phyloP scores from a whole-genome alignment of 2,329 filamentous ascomycete species.

The Ophiobolus disseminans region DNA sequence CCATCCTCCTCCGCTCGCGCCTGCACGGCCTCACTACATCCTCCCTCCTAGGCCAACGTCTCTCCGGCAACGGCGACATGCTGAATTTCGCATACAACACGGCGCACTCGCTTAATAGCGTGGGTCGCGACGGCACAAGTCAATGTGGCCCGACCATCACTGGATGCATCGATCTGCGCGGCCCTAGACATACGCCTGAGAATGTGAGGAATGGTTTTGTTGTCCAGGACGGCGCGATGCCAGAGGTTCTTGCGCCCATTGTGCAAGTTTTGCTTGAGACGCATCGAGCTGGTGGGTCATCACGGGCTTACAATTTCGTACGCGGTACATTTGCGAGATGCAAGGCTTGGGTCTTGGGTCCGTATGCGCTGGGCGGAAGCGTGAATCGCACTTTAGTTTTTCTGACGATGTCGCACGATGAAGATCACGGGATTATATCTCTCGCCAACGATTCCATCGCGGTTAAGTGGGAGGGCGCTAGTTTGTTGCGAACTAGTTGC shows the following conservation, averaged over 20 bases:
- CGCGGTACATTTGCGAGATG: conserved; percentile 58
- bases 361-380: conserved; percentile 63
- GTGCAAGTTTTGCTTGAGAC: conserved; percentile 65
- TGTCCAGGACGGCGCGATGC: conserved; percentile 69
- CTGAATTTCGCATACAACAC: conserved; percentile 71
- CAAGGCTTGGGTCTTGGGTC: conserved; percentile 65
- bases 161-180: conserved; percentile 66
- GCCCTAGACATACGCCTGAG: conserved; percentile 47
- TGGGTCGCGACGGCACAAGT: conserved; percentile 60
- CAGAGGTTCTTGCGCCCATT: conserved; percentile 62
- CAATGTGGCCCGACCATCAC: conserved; percentile 69
- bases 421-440: conserved; percentile 65
- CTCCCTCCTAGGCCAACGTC: conserved; percentile 51
- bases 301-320: conserved; percentile 50
- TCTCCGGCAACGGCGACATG: conserved; percentile 73
- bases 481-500: conserved; percentile 56
- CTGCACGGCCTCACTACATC: conserved; percentile 64
- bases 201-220: conserved; percentile 67
- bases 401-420: conserved; percentile 72
- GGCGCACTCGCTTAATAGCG: conserved; percentile 62
- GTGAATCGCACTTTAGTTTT: conserved; percentile 68
- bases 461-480: conserved; percentile 66
- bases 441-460: conserved; percentile 66
- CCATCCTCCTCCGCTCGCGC: conserved; percentile 54
- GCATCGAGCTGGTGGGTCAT: conserved; percentile 57